Conservation (phyloP, 2,329 filamentous ascomycete species). For the Penicillium sp. region DNA sequence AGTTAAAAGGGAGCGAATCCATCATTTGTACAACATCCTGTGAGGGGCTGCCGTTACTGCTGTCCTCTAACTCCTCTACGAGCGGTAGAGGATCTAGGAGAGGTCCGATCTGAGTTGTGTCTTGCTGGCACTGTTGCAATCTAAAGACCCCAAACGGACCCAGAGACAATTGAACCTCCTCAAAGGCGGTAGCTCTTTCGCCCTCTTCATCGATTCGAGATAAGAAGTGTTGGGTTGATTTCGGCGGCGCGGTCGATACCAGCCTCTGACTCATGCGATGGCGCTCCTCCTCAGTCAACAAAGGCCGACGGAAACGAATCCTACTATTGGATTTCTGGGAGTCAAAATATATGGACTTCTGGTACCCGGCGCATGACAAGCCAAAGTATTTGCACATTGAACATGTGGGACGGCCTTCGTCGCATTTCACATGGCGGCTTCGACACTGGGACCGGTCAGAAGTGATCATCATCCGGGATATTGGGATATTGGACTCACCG, state of each 20-base stretch:
- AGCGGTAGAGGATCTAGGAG: neutral
- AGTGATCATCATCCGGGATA: neutral
- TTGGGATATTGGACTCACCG: constrained; percentile 6
- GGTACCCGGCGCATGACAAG: constrained; percentile 42
- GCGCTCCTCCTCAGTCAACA: constrained; percentile 43
- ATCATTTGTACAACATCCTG: neutral
- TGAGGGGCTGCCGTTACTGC: constrained; percentile 1
- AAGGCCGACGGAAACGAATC: constrained; percentile 41
- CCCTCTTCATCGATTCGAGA: constrained; percentile 32
- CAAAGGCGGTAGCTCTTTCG: neutral
- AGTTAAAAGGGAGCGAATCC: neutral
- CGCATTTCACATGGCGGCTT: constrained; percentile 47
- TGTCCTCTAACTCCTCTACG: neutral
- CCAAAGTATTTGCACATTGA: constrained; percentile 37
- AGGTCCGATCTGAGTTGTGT: neutral
- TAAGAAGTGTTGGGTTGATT: constrained; percentile 15
- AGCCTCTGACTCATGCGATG: constrained; percentile 38
- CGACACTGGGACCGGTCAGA: constrained; percentile 30
- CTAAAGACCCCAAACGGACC: constrained; percentile 17
- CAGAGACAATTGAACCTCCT: constrained; percentile 6
- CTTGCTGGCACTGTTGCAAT: constrained; percentile 1
- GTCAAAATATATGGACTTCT: constrained; percentile 40
- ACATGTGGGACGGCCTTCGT: constrained; percentile 44
- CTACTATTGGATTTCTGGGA: constrained; percentile 18
- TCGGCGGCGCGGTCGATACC: constrained; percentile 31